Evolutionary conservation across 2,329 filamentous ascomycete genomes (phyloP).

Genomic region (Sporothrix globosa): DNA sequence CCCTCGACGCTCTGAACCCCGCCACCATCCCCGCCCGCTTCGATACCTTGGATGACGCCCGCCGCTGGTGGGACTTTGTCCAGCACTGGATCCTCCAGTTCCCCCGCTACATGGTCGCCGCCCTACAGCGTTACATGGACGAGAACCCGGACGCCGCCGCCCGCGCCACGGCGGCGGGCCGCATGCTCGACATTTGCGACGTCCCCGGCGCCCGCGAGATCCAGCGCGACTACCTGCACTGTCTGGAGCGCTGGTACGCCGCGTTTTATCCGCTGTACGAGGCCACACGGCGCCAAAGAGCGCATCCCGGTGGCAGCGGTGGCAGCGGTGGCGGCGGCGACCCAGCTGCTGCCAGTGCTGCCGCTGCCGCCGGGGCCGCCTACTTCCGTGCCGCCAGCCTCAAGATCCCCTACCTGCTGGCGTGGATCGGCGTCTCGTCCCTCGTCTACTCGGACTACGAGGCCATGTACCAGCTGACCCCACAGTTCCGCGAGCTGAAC

Average conservation of each 20-base stretch:
- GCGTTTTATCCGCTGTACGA: constrained; percentile 47
- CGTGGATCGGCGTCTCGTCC: constrained; percentile 47
- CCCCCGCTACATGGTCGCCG: constrained; percentile 36
- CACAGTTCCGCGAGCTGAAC: constrained; percentile 50
- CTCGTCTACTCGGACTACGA: constrained; percentile 46
- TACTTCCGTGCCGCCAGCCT: constrained; percentile 48
- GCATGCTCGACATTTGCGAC: constrained; percentile 35
- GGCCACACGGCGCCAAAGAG: constrained; percentile 34
- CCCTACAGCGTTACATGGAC: constrained; percentile 33
- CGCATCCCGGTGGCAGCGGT: not conserved
- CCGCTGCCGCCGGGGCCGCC: constrained; percentile 31
- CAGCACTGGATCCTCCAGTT: constrained; percentile 41
- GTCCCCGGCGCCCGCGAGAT: constrained; percentile 33
- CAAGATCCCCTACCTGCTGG: constrained; percentile 50
- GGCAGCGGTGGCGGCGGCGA: not conserved
- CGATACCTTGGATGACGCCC: constrained; percentile 38
- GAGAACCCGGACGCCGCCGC: constrained; percentile 26
- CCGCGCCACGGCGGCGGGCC: constrained; percentile 12
- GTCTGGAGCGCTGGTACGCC: constrained; percentile 48
- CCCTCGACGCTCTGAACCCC: constrained; percentile 31
- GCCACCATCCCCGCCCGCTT: constrained; percentile 38
- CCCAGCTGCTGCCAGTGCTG: not conserved
- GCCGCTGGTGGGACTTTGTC: constrained; percentile 41
- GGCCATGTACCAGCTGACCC: constrained; percentile 46
- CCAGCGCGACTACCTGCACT: constrained; percentile 43